phyloP scores from a whole-genome alignment of 192 early-diverging fungal genomes.

The Coemansia sp. region DNA sequence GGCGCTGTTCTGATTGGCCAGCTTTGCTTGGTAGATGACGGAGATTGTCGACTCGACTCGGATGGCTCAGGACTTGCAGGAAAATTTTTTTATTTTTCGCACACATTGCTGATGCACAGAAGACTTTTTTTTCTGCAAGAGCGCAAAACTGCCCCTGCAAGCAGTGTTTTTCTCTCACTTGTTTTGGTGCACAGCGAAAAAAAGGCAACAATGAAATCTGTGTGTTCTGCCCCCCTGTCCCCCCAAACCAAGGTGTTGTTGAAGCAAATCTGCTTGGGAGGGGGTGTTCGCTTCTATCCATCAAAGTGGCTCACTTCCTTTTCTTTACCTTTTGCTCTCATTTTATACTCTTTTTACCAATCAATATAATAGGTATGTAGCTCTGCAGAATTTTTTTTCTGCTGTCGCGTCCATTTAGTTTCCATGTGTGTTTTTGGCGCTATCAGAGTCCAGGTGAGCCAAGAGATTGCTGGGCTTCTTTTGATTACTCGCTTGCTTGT shows the following conservation, averaged over 20 bases:
- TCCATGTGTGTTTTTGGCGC: too few species aligned
- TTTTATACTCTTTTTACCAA: not conserved
- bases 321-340: not conserved
- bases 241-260: not conserved
- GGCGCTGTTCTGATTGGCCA: too few species aligned
- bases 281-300: not conserved
- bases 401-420: not conserved
- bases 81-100: too few species aligned
- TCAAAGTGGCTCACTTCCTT: not conserved
- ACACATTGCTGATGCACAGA: too few species aligned
- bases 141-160: too few species aligned
- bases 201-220: not conserved
- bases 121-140: too few species aligned
- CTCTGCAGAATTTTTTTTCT: not conserved
- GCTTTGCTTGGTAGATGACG: too few species aligned
- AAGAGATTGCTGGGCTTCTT: not conserved
- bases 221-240: not conserved
- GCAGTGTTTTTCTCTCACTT: not conserved
- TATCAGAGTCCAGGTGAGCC: too few species aligned
- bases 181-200: not conserved
- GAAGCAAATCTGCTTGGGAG: too few species aligned
- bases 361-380: slow-evolving; percentile 1
- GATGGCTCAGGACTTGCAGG: too few species aligned
- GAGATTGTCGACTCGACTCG: too few species aligned
- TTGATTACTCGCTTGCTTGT: too few species aligned